phyloP scores from a whole-genome alignment of 305 asterid genomes.

The Ajuga reptans region DNA sequence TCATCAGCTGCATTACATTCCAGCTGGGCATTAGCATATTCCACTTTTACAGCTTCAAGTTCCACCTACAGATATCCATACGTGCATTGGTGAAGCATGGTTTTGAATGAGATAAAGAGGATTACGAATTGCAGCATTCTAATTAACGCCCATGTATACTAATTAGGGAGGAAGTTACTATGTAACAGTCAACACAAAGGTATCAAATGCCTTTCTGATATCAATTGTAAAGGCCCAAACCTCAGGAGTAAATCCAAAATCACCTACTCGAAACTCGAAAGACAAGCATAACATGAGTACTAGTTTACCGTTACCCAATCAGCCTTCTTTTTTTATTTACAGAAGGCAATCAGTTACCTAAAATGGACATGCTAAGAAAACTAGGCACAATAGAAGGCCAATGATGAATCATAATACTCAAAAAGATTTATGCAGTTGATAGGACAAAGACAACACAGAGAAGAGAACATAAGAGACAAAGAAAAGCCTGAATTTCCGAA shows the following conservation, averaged over 20 bases:
- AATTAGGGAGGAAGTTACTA: not conserved
- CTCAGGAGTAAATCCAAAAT: too few species aligned
- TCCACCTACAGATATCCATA: constrained; percentile 44
- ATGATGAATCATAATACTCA: not conserved
- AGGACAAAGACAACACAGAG: constrained; percentile 7
- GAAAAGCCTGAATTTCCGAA: constrained; percentile 5
- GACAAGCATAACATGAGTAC: too few species aligned
- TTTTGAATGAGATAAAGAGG: not conserved
- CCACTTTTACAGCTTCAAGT: constrained; percentile 67
- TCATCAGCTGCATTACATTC: constrained; percentile 99
- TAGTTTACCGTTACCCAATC: too few species aligned
- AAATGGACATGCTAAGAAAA: not conserved
- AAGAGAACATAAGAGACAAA: not conserved
- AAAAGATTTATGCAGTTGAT: constrained; percentile 13
- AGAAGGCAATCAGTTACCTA: too few species aligned
- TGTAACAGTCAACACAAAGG: too few species aligned
- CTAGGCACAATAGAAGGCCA: not conserved
- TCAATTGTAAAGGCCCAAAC: too few species aligned
- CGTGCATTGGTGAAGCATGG: constrained; percentile 11
- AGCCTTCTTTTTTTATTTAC: too few species aligned
- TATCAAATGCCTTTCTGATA: too few species aligned
- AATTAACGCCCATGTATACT: not conserved
- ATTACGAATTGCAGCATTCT: not conserved
- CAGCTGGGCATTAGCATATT: constrained; percentile 67
- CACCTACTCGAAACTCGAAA: too few species aligned